Conservation (phyloP, 306 rosid species). For the Trifolium repens region DNA sequence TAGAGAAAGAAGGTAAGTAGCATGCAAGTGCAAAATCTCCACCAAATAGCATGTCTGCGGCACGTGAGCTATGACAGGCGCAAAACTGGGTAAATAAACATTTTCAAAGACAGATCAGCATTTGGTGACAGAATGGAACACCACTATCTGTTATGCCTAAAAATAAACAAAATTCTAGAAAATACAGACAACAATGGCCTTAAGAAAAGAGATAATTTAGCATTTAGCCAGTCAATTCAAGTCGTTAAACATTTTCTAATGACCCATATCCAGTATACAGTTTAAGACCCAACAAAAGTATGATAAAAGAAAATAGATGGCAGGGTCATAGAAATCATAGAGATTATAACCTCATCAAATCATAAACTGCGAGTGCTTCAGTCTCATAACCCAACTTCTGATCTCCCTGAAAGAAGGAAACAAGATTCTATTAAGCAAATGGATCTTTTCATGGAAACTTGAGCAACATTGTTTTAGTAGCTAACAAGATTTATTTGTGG, state of each 20-base stretch:
- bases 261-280: constrained; percentile 4
- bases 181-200: constrained; percentile 5
- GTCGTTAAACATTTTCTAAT: constrained; percentile 12
- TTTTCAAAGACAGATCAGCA: neutral
- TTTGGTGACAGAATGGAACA: neutral
- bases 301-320: constrained; percentile 17
- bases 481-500: constrained; percentile 21
- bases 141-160: constrained; percentile 11
- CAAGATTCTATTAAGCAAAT: constrained; percentile 33
- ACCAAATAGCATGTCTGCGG: constrained; percentile 11
- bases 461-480: constrained; percentile 27
- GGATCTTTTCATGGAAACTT: constrained; percentile 34
- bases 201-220: constrained; percentile 29
- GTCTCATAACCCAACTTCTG: constrained; percentile 97
- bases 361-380: constrained; percentile 92
- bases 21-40: constrained; percentile 9
- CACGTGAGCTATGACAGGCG: constrained; percentile 1
- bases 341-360: constrained; percentile 82
- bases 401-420: constrained; percentile 79
- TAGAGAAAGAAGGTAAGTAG: constrained; percentile 23
- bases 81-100: constrained; percentile 14
- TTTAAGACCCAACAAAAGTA: constrained; percentile 11
- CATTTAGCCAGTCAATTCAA: constrained; percentile 15
- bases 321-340: constrained; percentile 33
- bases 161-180: constrained; percentile 25